Conservation (phyloP, 1,284 basidiomycete genomes). For the Stereum hirsutum region DNA sequence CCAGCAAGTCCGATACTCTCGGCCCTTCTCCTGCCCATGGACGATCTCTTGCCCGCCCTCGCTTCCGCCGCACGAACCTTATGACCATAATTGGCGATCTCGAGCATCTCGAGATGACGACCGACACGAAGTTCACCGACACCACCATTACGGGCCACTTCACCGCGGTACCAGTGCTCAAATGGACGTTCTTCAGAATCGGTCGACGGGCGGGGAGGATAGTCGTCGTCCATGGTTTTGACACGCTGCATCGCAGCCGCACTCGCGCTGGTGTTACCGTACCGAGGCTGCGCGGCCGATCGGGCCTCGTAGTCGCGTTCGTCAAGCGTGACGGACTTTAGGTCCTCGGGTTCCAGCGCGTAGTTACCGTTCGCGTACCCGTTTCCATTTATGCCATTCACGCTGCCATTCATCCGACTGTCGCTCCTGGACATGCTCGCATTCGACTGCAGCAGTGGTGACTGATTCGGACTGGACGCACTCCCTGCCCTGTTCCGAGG, state of each 20-base stretch:
- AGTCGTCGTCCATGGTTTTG: slow-evolving; percentile 10
- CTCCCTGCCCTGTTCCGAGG: slow-evolving; percentile 34
- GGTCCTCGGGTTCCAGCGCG: slow-evolving; percentile 8
- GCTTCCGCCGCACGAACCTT: slow-evolving; percentile 16
- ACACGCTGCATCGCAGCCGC: no score
- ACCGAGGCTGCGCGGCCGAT: not conserved
- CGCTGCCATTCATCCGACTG: slow-evolving; percentile 7
- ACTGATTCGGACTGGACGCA: slow-evolving; percentile 27
- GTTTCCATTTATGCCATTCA: not conserved
- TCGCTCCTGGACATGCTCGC: slow-evolving; percentile 8
- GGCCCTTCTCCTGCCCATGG: slow-evolving; percentile 28
- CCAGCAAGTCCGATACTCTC: no score
- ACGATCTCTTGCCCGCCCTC: slow-evolving; percentile 11
- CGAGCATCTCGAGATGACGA: slow-evolving; percentile 65
- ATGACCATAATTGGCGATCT: slow-evolving; percentile 75
- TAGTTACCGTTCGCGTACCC: slow-evolving; percentile 2
- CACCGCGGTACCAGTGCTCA: slow-evolving; percentile 78
- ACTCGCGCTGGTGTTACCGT: slow-evolving; percentile 2
- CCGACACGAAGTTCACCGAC: slow-evolving; percentile 70
- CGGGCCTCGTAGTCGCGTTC: slow-evolving; percentile 4
- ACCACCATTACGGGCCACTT: slow-evolving; percentile 69
- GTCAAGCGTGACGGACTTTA: slow-evolving; percentile 13
- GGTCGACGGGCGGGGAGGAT: slow-evolving; percentile 38
- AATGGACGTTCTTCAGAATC: slow-evolving; percentile 73
- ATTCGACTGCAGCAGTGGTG: slow-evolving; percentile 15